Evolutionary conservation across 768 basidiomycete genomes (phyloP).

Genomic region (Neoboletus magnificus): DNA sequence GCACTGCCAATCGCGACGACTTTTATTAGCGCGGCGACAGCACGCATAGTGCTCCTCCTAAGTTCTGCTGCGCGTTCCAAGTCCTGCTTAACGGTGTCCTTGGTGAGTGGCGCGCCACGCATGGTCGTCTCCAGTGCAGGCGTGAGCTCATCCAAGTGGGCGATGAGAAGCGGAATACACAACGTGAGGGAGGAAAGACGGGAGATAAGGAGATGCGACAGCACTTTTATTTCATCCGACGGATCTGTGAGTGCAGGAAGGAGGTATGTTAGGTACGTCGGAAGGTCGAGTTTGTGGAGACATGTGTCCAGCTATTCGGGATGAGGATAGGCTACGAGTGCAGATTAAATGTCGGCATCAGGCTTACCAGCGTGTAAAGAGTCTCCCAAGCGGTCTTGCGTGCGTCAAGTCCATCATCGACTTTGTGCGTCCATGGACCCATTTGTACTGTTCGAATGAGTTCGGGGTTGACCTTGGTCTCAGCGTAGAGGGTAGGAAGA

Average conservation of each 20-base stretch:
- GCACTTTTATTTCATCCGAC: constrained; percentile 95
- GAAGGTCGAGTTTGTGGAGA: constrained; percentile 80
- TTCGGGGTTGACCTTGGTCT: constrained; percentile 74
- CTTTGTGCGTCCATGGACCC: constrained; percentile 96
- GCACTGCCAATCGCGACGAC: constrained; percentile 58
- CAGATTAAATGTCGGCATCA: background rate
- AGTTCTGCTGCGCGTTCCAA: constrained; percentile 85
- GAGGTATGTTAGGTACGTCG: constrained; percentile 78
- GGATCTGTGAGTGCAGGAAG: constrained; percentile 82
- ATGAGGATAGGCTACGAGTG: background rate
- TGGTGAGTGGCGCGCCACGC: constrained; percentile 83
- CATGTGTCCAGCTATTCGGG: constrained; percentile 79
- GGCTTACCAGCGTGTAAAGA: constrained; percentile 85
- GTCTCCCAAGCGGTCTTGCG: constrained; percentile 98
- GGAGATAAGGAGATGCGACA: constrained; percentile 94
- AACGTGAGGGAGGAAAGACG: constrained; percentile 75
- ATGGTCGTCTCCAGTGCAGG: constrained; percentile 84
- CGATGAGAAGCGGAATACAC: constrained; percentile 34
- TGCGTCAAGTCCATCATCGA: constrained; percentile 94
- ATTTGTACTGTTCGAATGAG: constrained; percentile 91
- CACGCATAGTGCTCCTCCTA: constrained; percentile 85
- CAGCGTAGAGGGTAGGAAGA: constrained; percentile 79
- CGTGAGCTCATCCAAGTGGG: constrained; percentile 80
- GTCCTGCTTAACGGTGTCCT: constrained; percentile 96
- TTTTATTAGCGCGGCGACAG: constrained; percentile 82